Percentiles rank a stretch among this genome's conserved stretches.
phyloP scores from a whole-genome alignment of 176 grass and related monocot species.

The Eragrostis curvula region DNA sequence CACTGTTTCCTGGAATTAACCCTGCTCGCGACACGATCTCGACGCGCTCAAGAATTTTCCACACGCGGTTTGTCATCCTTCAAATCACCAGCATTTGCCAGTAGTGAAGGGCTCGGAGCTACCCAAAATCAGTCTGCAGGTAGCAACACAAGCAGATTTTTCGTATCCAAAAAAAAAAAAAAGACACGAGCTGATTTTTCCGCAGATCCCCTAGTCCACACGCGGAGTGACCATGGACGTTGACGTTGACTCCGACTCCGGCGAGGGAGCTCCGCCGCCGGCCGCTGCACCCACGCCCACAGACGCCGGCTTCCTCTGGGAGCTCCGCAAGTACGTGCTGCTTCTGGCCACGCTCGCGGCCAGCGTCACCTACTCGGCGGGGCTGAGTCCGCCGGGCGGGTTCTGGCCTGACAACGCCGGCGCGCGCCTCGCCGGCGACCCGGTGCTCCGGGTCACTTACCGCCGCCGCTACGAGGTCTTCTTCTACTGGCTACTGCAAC shows the following conservation, averaged over 20 bases:
- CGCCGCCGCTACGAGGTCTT: slow-evolving; percentile 28
- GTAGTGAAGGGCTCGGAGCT: neutral
- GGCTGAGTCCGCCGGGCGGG: slow-evolving; percentile 57
- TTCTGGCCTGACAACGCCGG: slow-evolving; percentile 33
- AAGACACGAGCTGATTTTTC: neutral
- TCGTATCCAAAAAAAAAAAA: too few species aligned
- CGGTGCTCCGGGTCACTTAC: slow-evolving; percentile 37
- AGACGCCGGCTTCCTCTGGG: slow-evolving; percentile 43
- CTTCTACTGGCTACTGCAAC: slow-evolving; percentile 59
- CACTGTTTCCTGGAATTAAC: neutral
- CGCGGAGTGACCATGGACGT: neutral
- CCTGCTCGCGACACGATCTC: neutral
- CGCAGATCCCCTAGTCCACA: neutral
- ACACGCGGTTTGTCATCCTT: neutral
- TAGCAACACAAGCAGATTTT: neutral
- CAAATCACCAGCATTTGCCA: neutral
- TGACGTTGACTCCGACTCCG: neutral
- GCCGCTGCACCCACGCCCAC: neutral
- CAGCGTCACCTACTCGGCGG: slow-evolving; percentile 45
- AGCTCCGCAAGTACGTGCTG: slow-evolving; percentile 55
- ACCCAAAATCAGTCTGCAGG: too few species aligned
- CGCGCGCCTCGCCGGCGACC: slow-evolving; percentile 13
- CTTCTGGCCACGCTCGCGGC: slow-evolving; percentile 49
- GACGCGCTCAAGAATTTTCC: neutral
- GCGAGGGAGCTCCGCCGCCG: neutral